Base-by-base conservation (phyloP, 139 green algal genomes). In the Chloropicon primus region DNA sequence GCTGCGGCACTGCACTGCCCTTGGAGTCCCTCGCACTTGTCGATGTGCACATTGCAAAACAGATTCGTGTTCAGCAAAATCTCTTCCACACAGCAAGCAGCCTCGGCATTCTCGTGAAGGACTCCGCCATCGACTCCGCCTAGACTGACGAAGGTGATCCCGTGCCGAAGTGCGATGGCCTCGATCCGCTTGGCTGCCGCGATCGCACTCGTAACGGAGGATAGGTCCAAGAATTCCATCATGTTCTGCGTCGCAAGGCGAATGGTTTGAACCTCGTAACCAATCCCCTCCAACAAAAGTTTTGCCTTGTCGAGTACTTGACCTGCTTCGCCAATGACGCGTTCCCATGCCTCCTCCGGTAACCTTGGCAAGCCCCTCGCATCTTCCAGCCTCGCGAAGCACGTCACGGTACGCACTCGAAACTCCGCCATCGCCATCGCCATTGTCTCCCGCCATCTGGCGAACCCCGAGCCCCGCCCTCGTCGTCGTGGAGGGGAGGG, bases 191-290 rank as follows among this genome's bases (percentile, higher is more conserved):
- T 21, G 1, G 82, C 84, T n/a, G 27, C 78, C 0, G 2, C 71
- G 0, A 76, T 41, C 21, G 76, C 73, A 53, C 0, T 28, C n/a
- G 17, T 26, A 1, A 26, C 0, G 53, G 1, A 53, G 1, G 21
- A 28, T 71, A 22, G 29, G 27, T 25, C 29, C 26, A 17, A 88
- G 41, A 62, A 62, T 17, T 62, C 41, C 10, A 17, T 62, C 5
- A 62, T 74, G 2, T 76, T 53, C 17, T 80, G 29, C 0, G 84
- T 88, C 3, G 79, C 78, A 0, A 88, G 76, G n/a, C 85, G 78
- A 0, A 73, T 74, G 1, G 85, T 88, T 27, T 88, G 85, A 24
- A 88, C 84, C 27, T 88, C 84, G 72, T 84, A 80, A 54, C 83
- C 84, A 17, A 5, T n/a, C 41, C 41, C 10, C 41, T 62, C 41